Evolutionary conservation across 169 alveolate species (phyloP).

Genomic region (Cryptosporidium parvum): DNA sequence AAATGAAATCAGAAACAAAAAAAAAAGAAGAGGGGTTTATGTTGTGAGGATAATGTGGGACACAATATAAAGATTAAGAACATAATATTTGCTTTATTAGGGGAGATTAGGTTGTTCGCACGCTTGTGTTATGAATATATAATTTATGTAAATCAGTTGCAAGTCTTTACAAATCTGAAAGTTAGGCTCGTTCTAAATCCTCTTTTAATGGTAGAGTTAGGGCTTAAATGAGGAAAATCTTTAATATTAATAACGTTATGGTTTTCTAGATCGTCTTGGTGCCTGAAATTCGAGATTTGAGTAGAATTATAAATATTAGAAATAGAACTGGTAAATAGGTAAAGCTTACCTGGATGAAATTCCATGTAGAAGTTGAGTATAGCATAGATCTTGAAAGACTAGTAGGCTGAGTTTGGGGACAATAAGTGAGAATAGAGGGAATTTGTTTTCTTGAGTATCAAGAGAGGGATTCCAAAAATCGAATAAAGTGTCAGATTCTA

Average conservation of each 20-base stretch:
- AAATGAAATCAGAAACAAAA: neutral
- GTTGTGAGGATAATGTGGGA: neutral
- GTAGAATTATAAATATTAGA: neutral
- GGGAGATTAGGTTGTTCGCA: neutral
- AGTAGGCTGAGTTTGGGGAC: constrained; percentile 49
- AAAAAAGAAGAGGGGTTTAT: neutral
- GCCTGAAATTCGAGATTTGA: neutral
- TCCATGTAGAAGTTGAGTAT: constrained; percentile 64
- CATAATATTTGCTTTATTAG: neutral
- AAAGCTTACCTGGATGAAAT: constrained; percentile 44
- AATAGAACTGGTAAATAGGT: neutral
- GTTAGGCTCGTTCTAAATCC: constrained; percentile 66
- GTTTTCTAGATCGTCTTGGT: constrained; percentile 1
- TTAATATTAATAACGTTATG: constrained; percentile 19
- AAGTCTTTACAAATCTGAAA: constrained; percentile 21
- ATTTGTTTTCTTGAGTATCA: constrained; percentile 1
- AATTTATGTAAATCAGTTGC: neutral
- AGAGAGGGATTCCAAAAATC: constrained; percentile 62
- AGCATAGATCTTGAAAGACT: constrained; percentile 51
- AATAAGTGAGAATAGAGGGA: constrained; percentile 36
- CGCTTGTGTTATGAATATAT: neutral
- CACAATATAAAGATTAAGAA: neutral
- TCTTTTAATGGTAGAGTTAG: constrained; percentile 4
- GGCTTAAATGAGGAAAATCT: constrained; percentile 17
- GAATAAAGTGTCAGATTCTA: constrained; percentile 75